These are phyloP conservation scores for Coniferiporia sulphurascens DNA, from an alignment of 1,284 basidiomycete genomes.

Conservation along the genomic window DNA sequence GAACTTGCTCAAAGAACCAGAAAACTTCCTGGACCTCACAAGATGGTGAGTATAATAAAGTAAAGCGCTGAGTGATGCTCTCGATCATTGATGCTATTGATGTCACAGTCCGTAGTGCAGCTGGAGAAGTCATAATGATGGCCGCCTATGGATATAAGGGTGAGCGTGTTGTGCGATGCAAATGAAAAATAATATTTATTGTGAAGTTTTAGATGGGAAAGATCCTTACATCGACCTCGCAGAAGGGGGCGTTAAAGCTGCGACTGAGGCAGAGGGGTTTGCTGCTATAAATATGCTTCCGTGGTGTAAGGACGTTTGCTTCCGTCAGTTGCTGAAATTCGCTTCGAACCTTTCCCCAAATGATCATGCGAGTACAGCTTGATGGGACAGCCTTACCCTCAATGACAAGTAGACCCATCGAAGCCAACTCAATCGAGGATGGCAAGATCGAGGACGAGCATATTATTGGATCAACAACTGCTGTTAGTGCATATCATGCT, in stretches of 20 bases:
- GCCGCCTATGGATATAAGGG: conserved; percentile 13
- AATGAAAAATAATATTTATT: not conserved
- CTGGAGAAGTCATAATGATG: conserved; percentile 9
- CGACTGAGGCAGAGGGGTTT: conserved; percentile 13
- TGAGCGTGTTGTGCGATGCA: not conserved
- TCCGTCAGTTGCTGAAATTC: not conserved
- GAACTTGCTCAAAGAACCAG: conserved; percentile 1
- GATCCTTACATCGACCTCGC: conserved; percentile 13
- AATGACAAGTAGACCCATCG: conserved; percentile 8
- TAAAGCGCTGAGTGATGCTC: not conserved
- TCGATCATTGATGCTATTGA: not conserved
- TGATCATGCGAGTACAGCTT: not conserved
- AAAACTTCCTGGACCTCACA: not conserved
- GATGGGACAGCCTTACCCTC: conserved; percentile 13
- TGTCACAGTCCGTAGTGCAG: not conserved
- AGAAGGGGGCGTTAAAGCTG: conserved; percentile 14
- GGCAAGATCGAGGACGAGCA: no score
- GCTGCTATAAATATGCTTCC: conserved; percentile 17
- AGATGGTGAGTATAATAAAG: not conserved
- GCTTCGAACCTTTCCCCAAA: not conserved
- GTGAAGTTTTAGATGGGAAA: not conserved
- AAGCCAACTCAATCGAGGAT: not conserved
- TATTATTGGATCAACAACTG: no score
- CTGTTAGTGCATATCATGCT: no score
- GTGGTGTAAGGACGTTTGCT: conserved; percentile 3